These are phyloP conservation scores for Chaetomiaceae sp. DNA, from an alignment of 2,329 filamentous ascomycete species.

Conservation along the genomic window DNA sequence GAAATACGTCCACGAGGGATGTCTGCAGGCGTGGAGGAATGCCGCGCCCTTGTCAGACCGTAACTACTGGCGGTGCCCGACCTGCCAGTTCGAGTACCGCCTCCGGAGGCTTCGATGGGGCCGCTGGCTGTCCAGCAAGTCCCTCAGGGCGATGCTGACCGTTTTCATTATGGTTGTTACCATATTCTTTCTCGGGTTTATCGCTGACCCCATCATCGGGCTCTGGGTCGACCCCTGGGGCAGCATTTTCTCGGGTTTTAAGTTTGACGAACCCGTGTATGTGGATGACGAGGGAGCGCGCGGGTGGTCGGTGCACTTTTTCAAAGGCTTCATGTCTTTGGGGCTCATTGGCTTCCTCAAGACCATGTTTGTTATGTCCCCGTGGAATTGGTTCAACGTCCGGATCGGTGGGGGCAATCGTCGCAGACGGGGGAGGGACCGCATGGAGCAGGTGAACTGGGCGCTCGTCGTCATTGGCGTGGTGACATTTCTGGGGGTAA, in stretches of 20 bases:
- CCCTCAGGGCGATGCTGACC: constrained; percentile 67
- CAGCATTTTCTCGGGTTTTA: constrained; percentile 47
- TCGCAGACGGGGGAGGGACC: constrained; percentile 55
- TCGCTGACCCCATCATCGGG: constrained; percentile 89
- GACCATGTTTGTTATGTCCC: constrained; percentile 66
- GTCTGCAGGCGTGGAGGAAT: constrained; percentile 76
- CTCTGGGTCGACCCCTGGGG: constrained; percentile 76
- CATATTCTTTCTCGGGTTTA: constrained; percentile 80
- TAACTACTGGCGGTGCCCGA: constrained; percentile 84
- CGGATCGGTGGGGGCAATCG: constrained; percentile 52
- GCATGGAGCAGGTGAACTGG: constrained; percentile 75
- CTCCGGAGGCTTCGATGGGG: constrained; percentile 74
- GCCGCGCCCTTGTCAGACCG: constrained; percentile 60
- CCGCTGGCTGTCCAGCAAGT: constrained; percentile 60
- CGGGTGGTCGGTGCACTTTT: constrained; percentile 76
- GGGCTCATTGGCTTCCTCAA: constrained; percentile 83
- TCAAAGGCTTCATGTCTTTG: constrained; percentile 85
- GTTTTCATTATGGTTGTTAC: constrained; percentile 63
- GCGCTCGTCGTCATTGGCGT: constrained; percentile 75
- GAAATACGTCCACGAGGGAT: constrained; percentile 91
- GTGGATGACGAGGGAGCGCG: constrained; percentile 46
- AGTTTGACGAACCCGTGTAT: constrained; percentile 32
- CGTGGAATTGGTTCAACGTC: constrained; percentile 74
- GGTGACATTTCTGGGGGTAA: constrained; percentile 69
- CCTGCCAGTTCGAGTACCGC: constrained; percentile 78